Conservation (phyloP, 768 basidiomycete species). For the Collybiopsis luxurians region DNA sequence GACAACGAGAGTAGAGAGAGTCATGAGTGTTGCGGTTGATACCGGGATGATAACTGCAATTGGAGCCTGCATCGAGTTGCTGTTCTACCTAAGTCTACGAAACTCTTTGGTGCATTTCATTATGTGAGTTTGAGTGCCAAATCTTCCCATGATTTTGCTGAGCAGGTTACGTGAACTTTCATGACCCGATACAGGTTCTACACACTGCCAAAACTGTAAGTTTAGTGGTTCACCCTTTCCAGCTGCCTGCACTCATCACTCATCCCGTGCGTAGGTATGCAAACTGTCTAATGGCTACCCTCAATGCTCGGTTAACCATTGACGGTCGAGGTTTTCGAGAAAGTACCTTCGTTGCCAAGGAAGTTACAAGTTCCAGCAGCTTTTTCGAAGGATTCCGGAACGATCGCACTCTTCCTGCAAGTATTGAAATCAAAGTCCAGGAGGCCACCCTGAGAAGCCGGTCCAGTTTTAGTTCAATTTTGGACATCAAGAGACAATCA, state of each 20-base stretch:
- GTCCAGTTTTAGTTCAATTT: no score
- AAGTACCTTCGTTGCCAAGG: not conserved
- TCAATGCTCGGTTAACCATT: slow-evolving; percentile 4
- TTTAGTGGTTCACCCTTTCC: not conserved
- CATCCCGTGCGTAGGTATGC: no score
- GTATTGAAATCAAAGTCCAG: no score
- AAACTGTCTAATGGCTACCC: slow-evolving; percentile 8
- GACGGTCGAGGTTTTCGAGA: slow-evolving; percentile 1
- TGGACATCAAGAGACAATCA: no score
- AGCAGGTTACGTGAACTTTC: not conserved
- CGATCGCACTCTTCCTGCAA: no score
- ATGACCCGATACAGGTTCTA: not conserved
- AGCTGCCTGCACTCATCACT: no score
- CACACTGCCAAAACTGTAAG: slow-evolving; percentile 7
- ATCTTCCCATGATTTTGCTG: not conserved
- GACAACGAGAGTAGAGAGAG: slow-evolving; percentile 2
- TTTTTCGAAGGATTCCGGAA: no score
- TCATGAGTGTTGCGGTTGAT: slow-evolving; percentile 18
- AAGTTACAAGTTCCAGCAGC: no score
- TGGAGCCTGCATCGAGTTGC: slow-evolving; percentile 15
- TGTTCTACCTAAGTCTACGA: slow-evolving; percentile 16
- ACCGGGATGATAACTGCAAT: slow-evolving; percentile 19
- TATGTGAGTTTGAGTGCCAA: no score
- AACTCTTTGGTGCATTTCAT: slow-evolving; percentile 18
- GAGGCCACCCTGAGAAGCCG: no score